These are phyloP conservation scores for Blastobotrys terrestris DNA, from an alignment of 805 yeast genomes.

Conservation along the genomic window DNA sequence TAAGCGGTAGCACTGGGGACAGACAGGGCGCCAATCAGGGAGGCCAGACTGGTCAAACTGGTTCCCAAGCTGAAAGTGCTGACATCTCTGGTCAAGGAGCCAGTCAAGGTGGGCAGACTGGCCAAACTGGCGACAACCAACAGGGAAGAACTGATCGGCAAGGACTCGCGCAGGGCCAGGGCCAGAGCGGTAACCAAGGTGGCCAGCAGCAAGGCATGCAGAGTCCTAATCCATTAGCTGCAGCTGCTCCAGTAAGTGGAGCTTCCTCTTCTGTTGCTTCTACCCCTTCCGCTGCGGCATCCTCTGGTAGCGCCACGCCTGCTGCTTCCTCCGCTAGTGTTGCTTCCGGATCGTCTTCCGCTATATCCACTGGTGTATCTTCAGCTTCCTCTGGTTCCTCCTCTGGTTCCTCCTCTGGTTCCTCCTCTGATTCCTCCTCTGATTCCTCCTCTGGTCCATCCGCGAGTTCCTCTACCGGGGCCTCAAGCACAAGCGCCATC, in stretches of 20 bases:
- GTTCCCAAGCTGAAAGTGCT: conserved; percentile 3
- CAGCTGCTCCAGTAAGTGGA: not conserved
- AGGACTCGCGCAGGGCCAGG: conserved; percentile 3
- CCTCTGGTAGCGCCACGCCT: conserved; percentile 7
- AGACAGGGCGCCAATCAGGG: not conserved
- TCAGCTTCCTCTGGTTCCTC: conserved; percentile 1
- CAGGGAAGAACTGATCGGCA: not conserved
- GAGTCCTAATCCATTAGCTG: not conserved
- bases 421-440: conserved; percentile 5
- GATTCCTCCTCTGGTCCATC: conserved; percentile 2
- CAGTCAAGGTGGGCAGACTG: conserved; percentile 1
- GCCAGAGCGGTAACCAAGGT: not conserved
- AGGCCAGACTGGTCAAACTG: conserved; percentile 8
- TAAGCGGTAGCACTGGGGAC: not conserved
- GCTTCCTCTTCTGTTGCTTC: conserved; percentile 1
- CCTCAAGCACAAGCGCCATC: not conserved
- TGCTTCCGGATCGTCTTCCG: not conserved
- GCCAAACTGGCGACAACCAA: not conserved
- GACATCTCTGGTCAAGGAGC: conserved; percentile 3
- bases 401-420: conserved; percentile 6
- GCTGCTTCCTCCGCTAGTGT: conserved; percentile 5
- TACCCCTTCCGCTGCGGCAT: conserved; percentile 6
- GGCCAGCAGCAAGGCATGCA: not conserved
- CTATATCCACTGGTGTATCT: not conserved
- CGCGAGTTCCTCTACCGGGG: not conserved